Base-by-base conservation (phyloP, 2,329 filamentous ascomycete species). In the Fusarium stilboides region DNA sequence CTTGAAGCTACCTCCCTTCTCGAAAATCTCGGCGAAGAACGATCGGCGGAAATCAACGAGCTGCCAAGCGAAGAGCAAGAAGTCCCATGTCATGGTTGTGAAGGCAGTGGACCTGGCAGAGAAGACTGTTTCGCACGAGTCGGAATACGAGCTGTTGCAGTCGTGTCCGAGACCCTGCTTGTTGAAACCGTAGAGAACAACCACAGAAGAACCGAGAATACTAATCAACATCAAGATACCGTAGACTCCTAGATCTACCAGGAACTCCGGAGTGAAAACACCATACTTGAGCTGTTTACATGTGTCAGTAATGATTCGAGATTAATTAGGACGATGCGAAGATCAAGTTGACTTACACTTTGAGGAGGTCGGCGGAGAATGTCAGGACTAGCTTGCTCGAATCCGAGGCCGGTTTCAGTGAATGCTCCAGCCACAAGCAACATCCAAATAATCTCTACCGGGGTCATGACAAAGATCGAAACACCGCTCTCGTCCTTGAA, bases 391-490 rank as follows among this genome's bases (percentile, higher is more conserved):
- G 91, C 90, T 43, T 84, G 80, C 77, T 93, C 91, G 79, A 92
- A 90, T 5, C 91, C 91, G 8, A 93, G 83, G 49, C 91, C 91
- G 82, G 92, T 92, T 70, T 92, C 91, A 2, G 90, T 90, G 65
- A 92, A 85, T 1, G 87, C 88, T 51, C 88, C 91, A 1, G 90
- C 92, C 52, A 92, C 87, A 86, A 93, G 91, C 74, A 92, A 90
- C 75, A 93, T 89, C 89, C 89, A 93, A 31, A 93, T 84, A 65
- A 93, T 92, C 68, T 93, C 88, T 14, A 93, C 88, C 0, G 91
- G 91, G 0, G 89, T 84, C 14, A 93, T 83, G 0, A 90, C 89
- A 76, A 92, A 93, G 14, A 92, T 88, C 0, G 90, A 92, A 26
- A 91, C 82, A 3, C 84, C 81, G n/a, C 81, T 81, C 1, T 76